Conservation (phyloP, 129 eudicot genomes). For the Smallanthus sonchifolius region DNA sequence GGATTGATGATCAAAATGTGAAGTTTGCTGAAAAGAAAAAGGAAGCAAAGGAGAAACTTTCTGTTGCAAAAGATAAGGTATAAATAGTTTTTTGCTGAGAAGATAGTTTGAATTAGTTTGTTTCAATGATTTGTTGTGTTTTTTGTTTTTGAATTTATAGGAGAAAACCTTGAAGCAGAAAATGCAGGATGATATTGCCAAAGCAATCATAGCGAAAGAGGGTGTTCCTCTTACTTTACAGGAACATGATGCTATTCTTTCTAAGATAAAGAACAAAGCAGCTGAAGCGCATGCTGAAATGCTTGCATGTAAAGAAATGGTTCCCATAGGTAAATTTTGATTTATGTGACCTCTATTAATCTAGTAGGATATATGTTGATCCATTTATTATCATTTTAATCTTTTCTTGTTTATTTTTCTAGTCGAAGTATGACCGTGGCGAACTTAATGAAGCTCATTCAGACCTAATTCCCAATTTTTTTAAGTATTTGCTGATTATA, state of each 20-base stretch:
- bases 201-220: slow-evolving; percentile 45
- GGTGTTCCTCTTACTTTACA: slow-evolving; percentile 58
- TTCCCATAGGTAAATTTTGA: slow-evolving; percentile 40
- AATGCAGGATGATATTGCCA: slow-evolving; percentile 58
- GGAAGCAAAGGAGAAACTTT: slow-evolving; percentile 49
- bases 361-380: not conserved
- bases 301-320: slow-evolving; percentile 44
- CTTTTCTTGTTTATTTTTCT: not conserved
- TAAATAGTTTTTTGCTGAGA: slow-evolving; percentile 1
- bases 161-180: slow-evolving; percentile 57
- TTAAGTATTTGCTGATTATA: not conserved
- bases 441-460: not conserved
- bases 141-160: slow-evolving; percentile 30
- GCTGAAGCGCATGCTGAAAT: slow-evolving; percentile 65
- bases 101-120: not conserved
- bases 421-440: not conserved
- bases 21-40: slow-evolving; percentile 47
- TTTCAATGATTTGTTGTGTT: slow-evolving; percentile 5
- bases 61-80: slow-evolving; percentile 63
- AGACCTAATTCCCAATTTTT: not conserved
- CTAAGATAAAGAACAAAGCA: slow-evolving; percentile 40
- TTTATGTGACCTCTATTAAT: not conserved
- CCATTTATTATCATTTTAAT: not conserved
- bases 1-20: slow-evolving; percentile 57
- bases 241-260: slow-evolving; percentile 60